Percentiles rank a stretch among this genome's conserved stretches.
These are phyloP conservation scores for Cordyceps militaris DNA, from an alignment of 2,329 filamentous ascomycete species.

Conservation along the genomic window DNA sequence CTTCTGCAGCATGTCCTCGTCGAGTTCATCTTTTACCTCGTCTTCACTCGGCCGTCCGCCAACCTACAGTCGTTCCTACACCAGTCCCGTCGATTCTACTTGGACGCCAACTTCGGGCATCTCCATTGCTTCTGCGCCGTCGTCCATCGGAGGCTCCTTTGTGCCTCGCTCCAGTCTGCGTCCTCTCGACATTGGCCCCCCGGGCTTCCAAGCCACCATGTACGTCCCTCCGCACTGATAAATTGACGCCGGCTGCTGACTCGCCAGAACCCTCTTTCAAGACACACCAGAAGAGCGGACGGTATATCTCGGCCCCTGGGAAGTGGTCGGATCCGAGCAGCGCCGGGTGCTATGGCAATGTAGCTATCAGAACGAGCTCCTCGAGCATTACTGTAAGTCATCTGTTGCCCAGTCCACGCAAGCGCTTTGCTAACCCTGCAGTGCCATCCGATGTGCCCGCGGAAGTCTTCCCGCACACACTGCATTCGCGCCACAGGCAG, in stretches of 20 bases:
- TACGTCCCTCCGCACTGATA: slow-evolving; percentile 22
- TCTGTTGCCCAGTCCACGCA: slow-evolving; percentile 1
- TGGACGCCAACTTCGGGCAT: slow-evolving; percentile 39
- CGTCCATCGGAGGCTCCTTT: slow-evolving; percentile 32
- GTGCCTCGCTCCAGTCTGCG: slow-evolving; percentile 31
- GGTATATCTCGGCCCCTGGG: slow-evolving; percentile 47
- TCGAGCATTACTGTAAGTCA: slow-evolving; percentile 43
- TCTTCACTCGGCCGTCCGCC: slow-evolving; percentile 37
- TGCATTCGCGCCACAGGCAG: slow-evolving; percentile 43
- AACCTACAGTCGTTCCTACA: slow-evolving; percentile 34
- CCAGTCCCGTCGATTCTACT: slow-evolving; percentile 37
- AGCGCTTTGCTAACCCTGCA: slow-evolving; percentile 18
- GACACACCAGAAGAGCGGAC: slow-evolving; percentile 42
- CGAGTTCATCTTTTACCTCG: slow-evolving; percentile 41
- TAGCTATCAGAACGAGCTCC: slow-evolving; percentile 43
- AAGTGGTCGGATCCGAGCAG: slow-evolving; percentile 39
- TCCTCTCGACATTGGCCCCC: slow-evolving; percentile 44
- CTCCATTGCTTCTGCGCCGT: slow-evolving; percentile 38
- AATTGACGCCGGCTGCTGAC: not conserved
- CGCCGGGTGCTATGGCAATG: slow-evolving; percentile 47
- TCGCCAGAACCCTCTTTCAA: slow-evolving; percentile 41
- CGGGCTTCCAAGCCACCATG: slow-evolving; percentile 49
- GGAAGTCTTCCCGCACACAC: slow-evolving; percentile 41
- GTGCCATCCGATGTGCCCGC: slow-evolving; percentile 39
- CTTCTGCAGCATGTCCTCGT: slow-evolving; percentile 36